Conservation (phyloP, 2,329 filamentous ascomycete genomes). For the Apiospora kogelbergensis region DNA sequence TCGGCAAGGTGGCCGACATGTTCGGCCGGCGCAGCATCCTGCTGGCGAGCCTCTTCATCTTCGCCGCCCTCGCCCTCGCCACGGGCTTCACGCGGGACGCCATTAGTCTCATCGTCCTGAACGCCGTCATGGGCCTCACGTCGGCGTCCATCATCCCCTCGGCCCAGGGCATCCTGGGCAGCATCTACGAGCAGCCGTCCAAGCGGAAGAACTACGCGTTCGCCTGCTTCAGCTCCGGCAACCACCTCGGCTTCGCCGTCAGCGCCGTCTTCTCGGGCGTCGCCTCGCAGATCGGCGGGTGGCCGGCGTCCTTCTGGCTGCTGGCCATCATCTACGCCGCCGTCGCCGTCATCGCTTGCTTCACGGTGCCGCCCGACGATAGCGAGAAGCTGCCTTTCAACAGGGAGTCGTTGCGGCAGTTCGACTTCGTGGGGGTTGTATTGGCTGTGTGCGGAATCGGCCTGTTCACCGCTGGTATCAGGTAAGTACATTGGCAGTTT, state of each 20-base stretch:
- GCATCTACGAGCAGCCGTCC: constrained; percentile 59
- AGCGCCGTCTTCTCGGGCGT: constrained; percentile 58
- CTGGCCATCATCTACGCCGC: constrained; percentile 63
- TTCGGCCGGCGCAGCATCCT: constrained; percentile 65
- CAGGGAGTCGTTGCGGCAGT: constrained; percentile 45
- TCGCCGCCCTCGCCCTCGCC: constrained; percentile 55
- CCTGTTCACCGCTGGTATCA: constrained; percentile 62
- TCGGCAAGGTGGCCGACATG: constrained; percentile 65
- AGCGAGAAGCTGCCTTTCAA: constrained; percentile 29
- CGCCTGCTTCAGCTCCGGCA: constrained; percentile 33
- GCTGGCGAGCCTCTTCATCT: constrained; percentile 58
- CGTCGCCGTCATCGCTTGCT: constrained; percentile 56
- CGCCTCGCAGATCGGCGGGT: constrained; percentile 59
- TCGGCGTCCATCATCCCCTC: constrained; percentile 63
- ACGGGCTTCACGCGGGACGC: constrained; percentile 60
- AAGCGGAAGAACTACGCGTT: constrained; percentile 34
- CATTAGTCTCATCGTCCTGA: constrained; percentile 57
- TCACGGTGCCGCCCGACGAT: constrained; percentile 60
- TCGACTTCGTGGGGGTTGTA: constrained; percentile 61
- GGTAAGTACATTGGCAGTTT: constrained; percentile 25
- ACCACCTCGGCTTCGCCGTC: constrained; percentile 36
- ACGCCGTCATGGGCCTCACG: constrained; percentile 61
- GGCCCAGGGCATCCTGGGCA: constrained; percentile 62
- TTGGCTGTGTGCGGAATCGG: constrained; percentile 65
- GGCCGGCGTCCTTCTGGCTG: constrained; percentile 63